phyloP scores from a whole-genome alignment of 2,329 filamentous ascomycete species.

The Ceratocystiopsis brevicomis region DNA sequence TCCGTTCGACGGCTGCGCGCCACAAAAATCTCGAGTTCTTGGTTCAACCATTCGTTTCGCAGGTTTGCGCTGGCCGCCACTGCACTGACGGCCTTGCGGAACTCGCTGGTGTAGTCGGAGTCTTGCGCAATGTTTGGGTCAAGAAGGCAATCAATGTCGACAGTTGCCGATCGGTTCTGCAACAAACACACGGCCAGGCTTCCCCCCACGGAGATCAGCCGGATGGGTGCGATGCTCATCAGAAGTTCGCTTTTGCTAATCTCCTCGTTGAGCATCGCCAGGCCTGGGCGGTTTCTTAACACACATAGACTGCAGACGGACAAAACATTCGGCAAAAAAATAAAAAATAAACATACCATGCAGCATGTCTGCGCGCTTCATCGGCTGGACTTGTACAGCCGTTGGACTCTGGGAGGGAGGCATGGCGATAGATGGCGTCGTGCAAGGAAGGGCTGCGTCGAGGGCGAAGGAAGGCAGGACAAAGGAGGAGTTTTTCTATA shows the following conservation, averaged over 20 bases:
- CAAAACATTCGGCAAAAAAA: not conserved
- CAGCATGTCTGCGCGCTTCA: no score
- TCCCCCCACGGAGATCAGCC: not conserved
- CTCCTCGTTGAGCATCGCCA: not conserved
- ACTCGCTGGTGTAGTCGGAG: not conserved
- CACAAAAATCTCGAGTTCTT: not conserved
- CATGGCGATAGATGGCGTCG: no score
- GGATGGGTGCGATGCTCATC: not conserved
- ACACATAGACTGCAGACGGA: not conserved
- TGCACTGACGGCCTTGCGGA: not conserved
- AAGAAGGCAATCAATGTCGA: slow-evolving; percentile 1
- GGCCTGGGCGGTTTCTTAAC: not conserved
- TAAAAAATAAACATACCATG: no score
- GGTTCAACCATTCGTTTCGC: not conserved
- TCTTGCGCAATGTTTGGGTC: not conserved
- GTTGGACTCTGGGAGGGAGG: no score
- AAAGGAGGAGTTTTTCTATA: no score
- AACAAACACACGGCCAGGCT: not conserved
- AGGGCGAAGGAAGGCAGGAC: no score
- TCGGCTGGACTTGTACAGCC: no score
- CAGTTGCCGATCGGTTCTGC: not conserved
- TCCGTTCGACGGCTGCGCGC: not conserved
- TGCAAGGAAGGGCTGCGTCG: no score
- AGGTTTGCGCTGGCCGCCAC: not conserved
- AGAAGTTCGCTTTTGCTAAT: not conserved